Evolutionary conservation across 306 rosid species (phyloP).

Genomic region (Cajanus cajan): DNA sequence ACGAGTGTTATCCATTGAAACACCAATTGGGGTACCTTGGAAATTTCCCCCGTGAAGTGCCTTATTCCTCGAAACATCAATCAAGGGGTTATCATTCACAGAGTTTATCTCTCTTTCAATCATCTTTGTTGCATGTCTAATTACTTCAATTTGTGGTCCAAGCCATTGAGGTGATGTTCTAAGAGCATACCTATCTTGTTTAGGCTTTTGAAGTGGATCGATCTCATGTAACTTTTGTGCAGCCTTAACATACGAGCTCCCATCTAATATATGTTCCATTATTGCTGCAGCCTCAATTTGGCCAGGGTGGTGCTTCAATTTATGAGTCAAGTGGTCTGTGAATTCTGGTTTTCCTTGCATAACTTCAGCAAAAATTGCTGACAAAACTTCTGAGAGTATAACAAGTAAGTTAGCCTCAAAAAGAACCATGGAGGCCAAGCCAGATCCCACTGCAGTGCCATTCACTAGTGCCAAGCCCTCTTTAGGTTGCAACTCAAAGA

Average conservation of each 20-base stretch:
- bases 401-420: constrained; percentile 72
- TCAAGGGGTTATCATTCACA: constrained; percentile 86
- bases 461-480: constrained; percentile 90
- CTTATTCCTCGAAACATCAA: constrained; percentile 87
- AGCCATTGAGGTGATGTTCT: constrained; percentile 96
- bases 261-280: constrained; percentile 90
- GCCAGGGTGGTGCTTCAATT: constrained; percentile 89
- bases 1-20: constrained; percentile 88
- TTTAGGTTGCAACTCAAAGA: constrained; percentile 88
- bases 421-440: constrained; percentile 74
- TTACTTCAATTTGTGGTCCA: constrained; percentile 89
- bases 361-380: constrained; percentile 83
- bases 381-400: constrained; percentile 59
- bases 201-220: constrained; percentile 94
- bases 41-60: constrained; percentile 92
- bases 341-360: constrained; percentile 92
- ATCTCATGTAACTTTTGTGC: constrained; percentile 65
- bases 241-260: constrained; percentile 71
- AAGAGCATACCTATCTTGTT: constrained; percentile 85
- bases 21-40: constrained; percentile 97
- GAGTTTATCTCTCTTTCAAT: constrained; percentile 94
- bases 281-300: constrained; percentile 98
- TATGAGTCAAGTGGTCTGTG: constrained; percentile 86
- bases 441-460: constrained; percentile 96
- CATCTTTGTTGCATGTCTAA: constrained; percentile 74